These are phyloP conservation scores for Cladosporium sp. DNA, from an alignment of 2,329 filamentous ascomycete species.

Conservation along the genomic window DNA sequence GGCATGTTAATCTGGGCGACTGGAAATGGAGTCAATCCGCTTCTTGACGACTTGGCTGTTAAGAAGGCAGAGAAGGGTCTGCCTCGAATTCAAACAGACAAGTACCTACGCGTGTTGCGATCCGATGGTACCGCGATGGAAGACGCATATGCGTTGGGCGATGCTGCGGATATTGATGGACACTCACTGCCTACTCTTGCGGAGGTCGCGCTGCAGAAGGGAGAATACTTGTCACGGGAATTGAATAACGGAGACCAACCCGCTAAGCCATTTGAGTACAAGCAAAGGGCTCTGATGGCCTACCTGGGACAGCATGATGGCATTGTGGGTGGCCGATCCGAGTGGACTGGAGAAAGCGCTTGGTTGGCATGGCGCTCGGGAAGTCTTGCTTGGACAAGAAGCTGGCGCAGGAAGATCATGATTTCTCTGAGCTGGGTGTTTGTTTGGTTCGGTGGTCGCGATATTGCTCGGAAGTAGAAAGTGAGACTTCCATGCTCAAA, in stretches of 20 bases:
- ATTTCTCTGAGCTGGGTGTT: slow-evolving; percentile 35
- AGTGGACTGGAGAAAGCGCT: slow-evolving; percentile 46
- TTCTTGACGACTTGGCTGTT: slow-evolving; percentile 40
- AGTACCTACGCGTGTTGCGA: slow-evolving; percentile 35
- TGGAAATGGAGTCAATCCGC: slow-evolving; percentile 39
- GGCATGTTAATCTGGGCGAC: slow-evolving; percentile 46
- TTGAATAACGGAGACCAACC: slow-evolving; percentile 30
- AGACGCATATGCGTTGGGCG: slow-evolving; percentile 40
- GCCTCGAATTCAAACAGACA: slow-evolving; percentile 42
- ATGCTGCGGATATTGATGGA: slow-evolving; percentile 45
- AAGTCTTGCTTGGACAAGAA: slow-evolving; percentile 35
- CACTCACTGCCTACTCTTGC: slow-evolving; percentile 40
- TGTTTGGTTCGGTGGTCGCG: slow-evolving; percentile 31
- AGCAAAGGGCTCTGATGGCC: slow-evolving; percentile 42
- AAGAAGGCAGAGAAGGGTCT: slow-evolving; percentile 38
- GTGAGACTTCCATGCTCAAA: not conserved
- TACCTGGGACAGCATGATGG: slow-evolving; percentile 49
- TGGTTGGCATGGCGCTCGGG: slow-evolving; percentile 50
- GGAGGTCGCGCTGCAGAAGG: slow-evolving; percentile 45
- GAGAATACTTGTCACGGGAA: slow-evolving; percentile 38
- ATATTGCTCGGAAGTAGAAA: slow-evolving; percentile 35
- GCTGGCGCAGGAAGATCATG: slow-evolving; percentile 36
- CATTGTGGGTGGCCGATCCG: slow-evolving; percentile 42
- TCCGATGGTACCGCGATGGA: slow-evolving; percentile 33
- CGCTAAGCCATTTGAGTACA: slow-evolving; percentile 41